Evolutionary conservation across 768 basidiomycete genomes (phyloP), one percentile per base, ranked within the genome.

Genomic region (Suillus sp.): DNA sequence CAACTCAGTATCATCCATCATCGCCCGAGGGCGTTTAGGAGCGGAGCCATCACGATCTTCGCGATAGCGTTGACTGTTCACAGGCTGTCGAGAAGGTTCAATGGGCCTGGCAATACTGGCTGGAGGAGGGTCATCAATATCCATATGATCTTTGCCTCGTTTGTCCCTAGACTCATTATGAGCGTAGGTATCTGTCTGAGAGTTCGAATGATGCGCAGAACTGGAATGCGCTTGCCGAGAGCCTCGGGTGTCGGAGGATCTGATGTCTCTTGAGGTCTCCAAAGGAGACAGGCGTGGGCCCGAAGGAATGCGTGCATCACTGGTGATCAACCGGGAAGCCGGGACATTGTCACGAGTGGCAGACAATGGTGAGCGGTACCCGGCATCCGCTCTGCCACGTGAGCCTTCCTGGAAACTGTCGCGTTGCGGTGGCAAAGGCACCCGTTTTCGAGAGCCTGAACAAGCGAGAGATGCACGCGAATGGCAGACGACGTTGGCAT

Each of bases 391-490:
- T 57, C 18, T 57, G 38, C 56, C 38, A 40, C 68, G 71, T 48
- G 66, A 27, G 37, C 63, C 66, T 27, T 72, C 74, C 20, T 69
- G 69, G 64, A 72, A 80, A 0, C 63, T 66, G 8, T 71, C 70
- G 18, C 71, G 71, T 67, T 80, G 78, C 0, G 78, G 66, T 51
- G 76, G 79, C 10, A 80, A 67, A 14, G 80, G 79, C 0, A 67
- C 59, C 57, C 80, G 73, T 60, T 71, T 80, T 59, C 74, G 77
- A 59, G 70, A 67, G 67, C 65, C 75, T 67, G 68, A 48, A 56
- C 70, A 72, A 59, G 65, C 61, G 55, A 64, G 69, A 63, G 55
- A 54, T 60, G 40, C 61, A 63, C 65, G 22, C 60, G 62, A 66
- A 72, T 64, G 68, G 70, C 68, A 64, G 70, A 66, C 63, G 68